Evolutionary conservation across 495 filamentous ascomycete genomes (phyloP), one percentile per base, ranked within the genome.

Genomic region (Hyphodiscus hymeniophilus): DNA sequence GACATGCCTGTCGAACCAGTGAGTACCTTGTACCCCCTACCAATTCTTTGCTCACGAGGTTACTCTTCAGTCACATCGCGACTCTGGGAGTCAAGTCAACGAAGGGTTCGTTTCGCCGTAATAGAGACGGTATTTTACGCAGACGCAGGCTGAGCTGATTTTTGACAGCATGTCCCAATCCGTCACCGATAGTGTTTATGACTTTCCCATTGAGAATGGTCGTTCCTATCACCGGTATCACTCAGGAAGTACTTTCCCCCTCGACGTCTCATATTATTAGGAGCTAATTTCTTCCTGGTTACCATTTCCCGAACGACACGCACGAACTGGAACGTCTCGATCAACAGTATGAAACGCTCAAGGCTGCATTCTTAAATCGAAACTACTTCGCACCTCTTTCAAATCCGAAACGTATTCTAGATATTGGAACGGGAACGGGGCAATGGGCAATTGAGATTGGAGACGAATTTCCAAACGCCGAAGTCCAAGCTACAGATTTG

Each of bases 341-440:
- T 30, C 62, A 79, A 50, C 81, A 84, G 55, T 73, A 82, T 50
- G 72, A 78, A 44, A 69, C 83, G 57, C 62, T 78, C 55, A 79
- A 75, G 39, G 42, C 75, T 41, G 51, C 75, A 39, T 74, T 77
- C 52, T 60, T 69, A 10, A 70, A 63, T 13, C 67, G 66, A 26
- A 60, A 80, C 16, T 78, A 76, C 60, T 70, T 82, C 52, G 73
- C 82, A 0, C 83, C 83, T 1, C 68, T 80, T 0, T 43, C 57
- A n/a, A 60, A 75, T 8, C 78, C 80, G 0, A 57, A 67, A 30
- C 62, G 65, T 22, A 75, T 87, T 13, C 69, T 89, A 1, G 85
- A 88, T 55, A 72, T 88, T 13, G 84, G 79, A 6, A 85, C 82
- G 7, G 85, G 85, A 3, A 86, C 67, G 2, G 71, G 71, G 8